phyloP scores from a whole-genome alignment of 2,329 filamentous ascomycete species.

The Hysterium pulicare region DNA sequence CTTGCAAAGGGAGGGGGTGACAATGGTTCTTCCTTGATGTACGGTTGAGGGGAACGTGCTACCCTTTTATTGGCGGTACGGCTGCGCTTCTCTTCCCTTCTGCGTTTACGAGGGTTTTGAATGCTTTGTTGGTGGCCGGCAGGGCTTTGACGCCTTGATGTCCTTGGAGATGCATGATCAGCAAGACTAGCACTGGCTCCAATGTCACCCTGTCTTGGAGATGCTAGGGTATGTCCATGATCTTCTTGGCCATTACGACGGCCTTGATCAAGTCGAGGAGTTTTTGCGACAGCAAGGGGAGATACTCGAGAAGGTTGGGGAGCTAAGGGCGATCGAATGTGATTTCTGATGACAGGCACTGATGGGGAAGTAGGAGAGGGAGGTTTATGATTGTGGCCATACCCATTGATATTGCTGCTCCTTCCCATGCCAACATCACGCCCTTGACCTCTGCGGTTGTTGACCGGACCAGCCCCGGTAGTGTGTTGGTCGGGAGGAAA shows the following conservation, averaged over 20 bases:
- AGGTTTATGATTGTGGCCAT: slow-evolving; percentile 18
- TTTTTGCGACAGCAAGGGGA: slow-evolving; percentile 53
- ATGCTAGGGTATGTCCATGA: not conserved
- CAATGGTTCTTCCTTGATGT: slow-evolving; percentile 61
- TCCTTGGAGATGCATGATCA: slow-evolving; percentile 15
- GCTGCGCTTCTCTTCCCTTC: slow-evolving; percentile 41
- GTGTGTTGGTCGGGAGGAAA: slow-evolving; percentile 11
- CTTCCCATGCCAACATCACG: slow-evolving; percentile 17
- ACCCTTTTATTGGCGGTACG: slow-evolving; percentile 34
- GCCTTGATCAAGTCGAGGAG: slow-evolving; percentile 52
- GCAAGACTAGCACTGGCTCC: slow-evolving; percentile 12
- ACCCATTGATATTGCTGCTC: slow-evolving; percentile 28
- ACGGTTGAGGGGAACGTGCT: slow-evolving; percentile 42
- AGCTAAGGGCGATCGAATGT: slow-evolving; percentile 69
- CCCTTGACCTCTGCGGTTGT: slow-evolving; percentile 23
- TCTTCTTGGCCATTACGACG: slow-evolving; percentile 33
- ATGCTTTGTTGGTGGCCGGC: slow-evolving; percentile 40
- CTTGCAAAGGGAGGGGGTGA: slow-evolving; percentile 56
- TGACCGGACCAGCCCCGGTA: slow-evolving; percentile 14
- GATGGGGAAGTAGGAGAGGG: slow-evolving; percentile 23
- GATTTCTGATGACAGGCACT: slow-evolving; percentile 58
- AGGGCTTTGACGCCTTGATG: slow-evolving; percentile 44
- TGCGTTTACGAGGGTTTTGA: slow-evolving; percentile 51
- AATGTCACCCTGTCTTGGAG: slow-evolving; percentile 3
- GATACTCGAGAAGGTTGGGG: slow-evolving; percentile 71